A percentile compares a stretch with the other conserved stretches of the same genome.
phyloP scores from a whole-genome alignment of 2,329 filamentous ascomycete species.

The Triangularia verruculosa region DNA sequence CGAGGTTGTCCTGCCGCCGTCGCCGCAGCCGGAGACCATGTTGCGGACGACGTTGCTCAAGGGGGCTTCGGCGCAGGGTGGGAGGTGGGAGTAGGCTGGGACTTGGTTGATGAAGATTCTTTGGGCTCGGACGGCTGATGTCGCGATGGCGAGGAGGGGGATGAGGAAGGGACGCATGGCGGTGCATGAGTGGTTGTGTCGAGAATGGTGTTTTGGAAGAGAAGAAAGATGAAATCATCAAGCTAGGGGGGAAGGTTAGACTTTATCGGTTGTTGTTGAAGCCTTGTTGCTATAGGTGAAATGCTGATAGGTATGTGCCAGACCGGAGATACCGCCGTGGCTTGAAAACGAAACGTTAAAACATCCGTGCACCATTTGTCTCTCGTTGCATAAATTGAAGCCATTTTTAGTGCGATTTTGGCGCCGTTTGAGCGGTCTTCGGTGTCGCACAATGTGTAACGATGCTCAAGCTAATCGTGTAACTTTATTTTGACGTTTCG shows the following conservation, averaged over 20 bases:
- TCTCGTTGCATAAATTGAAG: too few species aligned
- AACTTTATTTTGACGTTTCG: too few species aligned
- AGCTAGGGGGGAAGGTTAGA: background rate
- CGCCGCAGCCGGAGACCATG: slow-evolving; percentile 21
- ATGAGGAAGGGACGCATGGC: background rate
- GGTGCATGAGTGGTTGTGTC: background rate
- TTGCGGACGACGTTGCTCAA: slow-evolving; percentile 21
- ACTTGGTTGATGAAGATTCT: slow-evolving; percentile 18
- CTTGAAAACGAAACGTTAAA: too few species aligned
- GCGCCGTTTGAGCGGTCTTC: too few species aligned
- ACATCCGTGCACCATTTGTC: too few species aligned
- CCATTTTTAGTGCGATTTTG: too few species aligned
- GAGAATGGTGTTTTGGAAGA: too few species aligned
- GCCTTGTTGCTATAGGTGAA: background rate
- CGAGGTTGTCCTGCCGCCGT: slow-evolving; percentile 18
- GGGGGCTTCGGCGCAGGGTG: slow-evolving; percentile 20
- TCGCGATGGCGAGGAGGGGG: background rate
- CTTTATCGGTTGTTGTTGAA: background rate
- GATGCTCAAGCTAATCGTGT: too few species aligned
- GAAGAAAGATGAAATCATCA: background rate
- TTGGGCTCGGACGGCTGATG: background rate
- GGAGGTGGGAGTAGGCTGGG: slow-evolving; percentile 12
- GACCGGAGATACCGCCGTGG: background rate
- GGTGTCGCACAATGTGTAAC: too few species aligned
- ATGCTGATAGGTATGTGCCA: background rate